These are phyloP conservation scores for Metschnikowia anglica DNA, from an alignment of 805 yeast genomes.

Conservation along the genomic window DNA sequence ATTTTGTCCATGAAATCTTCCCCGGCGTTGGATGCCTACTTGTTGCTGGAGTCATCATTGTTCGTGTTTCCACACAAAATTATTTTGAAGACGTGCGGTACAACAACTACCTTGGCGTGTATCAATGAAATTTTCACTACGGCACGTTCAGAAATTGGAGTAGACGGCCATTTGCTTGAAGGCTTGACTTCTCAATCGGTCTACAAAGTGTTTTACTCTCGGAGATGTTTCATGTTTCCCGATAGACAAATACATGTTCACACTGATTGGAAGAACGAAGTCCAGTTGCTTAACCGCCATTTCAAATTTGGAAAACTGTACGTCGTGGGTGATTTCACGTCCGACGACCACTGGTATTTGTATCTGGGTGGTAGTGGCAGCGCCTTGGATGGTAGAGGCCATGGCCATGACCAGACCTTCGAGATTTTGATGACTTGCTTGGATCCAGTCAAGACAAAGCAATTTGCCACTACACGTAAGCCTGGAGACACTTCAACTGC, in stretches of 20 bases:
- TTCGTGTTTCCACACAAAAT: constrained; percentile 86
- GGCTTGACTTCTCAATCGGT: constrained; percentile 39
- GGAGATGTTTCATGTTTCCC: constrained; percentile 93
- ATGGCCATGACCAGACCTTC: constrained; percentile 62
- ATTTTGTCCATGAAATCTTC: constrained; percentile 77
- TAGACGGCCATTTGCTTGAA: constrained; percentile 1
- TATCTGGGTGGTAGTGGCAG: constrained; percentile 58
- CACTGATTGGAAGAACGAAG: constrained; percentile 81
- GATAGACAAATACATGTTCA: constrained; percentile 78
- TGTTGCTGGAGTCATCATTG: constrained; percentile 84
- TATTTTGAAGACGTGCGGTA: constrained; percentile 92
- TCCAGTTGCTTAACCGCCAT: constrained; percentile 60
- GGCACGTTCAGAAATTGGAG: constrained; percentile 21
- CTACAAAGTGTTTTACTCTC: constrained; percentile 78
- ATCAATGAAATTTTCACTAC: constrained; percentile 58
- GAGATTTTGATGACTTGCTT: constrained; percentile 91
- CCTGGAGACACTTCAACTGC: constrained; percentile 37
- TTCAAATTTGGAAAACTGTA: constrained; percentile 65
- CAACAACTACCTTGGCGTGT: constrained; percentile 86
- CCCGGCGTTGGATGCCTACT: constrained; percentile 69
- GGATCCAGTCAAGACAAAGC: constrained; percentile 51
- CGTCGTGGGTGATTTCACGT: constrained; percentile 71
- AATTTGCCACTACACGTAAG: constrained; percentile 56
- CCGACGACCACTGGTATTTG: constrained; percentile 88
- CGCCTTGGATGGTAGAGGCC: constrained; percentile 3